Evolutionary conservation across 768 basidiomycete genomes (phyloP).

Genomic region (Cyclocybe aegerita): DNA sequence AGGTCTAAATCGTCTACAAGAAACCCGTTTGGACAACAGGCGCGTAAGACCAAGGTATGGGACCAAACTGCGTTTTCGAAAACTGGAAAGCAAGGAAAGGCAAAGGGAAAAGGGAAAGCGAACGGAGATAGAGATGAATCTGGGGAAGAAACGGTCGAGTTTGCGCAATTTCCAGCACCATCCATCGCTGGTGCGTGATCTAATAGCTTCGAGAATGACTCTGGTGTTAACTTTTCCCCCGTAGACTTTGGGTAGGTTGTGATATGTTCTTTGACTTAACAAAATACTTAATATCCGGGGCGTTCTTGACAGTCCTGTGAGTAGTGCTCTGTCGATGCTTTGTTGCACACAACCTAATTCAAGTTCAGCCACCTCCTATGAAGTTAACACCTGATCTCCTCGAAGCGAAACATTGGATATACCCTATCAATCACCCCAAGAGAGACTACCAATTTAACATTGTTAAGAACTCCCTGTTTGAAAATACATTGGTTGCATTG

Average conservation of each 20-base stretch:
- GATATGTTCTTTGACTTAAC: background rate
- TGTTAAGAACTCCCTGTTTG: conserved; percentile 78
- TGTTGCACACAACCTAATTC: background rate
- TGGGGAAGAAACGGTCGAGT: conserved; percentile 61
- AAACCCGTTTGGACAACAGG: conserved; percentile 52
- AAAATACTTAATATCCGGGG: conserved; percentile 2
- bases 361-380: conserved; percentile 66
- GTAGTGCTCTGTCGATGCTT: background rate
- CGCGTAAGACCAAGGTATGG: conserved; percentile 81
- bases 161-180: conserved; percentile 86
- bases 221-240: background rate
- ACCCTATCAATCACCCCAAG: conserved; percentile 83
- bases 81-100: conserved; percentile 61
- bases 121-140: conserved; percentile 48
- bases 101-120: conserved; percentile 47
- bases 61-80: conserved; percentile 88
- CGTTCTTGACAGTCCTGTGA: conserved; percentile 11
- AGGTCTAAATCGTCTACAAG: conserved; percentile 42
- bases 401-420: conserved; percentile 85
- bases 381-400: conserved; percentile 76
- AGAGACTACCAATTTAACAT: conserved; percentile 97
- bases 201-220: background rate
- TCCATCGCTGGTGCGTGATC: conserved; percentile 59
- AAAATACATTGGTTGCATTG: conserved; percentile 91
- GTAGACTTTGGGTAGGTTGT: conserved; percentile 52